phyloP scores from a whole-genome alignment of 1,139 yeast genomes.

The Hyphopichia khmerensis region DNA sequence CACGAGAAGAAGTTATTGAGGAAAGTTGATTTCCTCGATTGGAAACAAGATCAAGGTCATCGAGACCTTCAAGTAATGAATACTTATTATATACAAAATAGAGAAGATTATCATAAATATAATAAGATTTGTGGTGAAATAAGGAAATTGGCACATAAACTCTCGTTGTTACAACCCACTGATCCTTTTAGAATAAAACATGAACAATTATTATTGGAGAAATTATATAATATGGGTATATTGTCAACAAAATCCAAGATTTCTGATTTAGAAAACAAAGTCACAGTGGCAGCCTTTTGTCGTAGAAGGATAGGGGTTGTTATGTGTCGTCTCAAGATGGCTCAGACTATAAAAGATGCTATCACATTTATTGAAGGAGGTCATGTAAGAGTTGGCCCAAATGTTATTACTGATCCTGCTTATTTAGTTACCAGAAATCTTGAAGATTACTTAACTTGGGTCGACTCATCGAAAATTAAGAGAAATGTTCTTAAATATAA shows the following conservation, averaged over 20 bases:
- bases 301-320: slow-evolving; percentile 92
- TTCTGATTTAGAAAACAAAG: slow-evolving; percentile 88
- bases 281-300: slow-evolving; percentile 89
- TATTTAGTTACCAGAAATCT: slow-evolving; percentile 85
- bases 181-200: slow-evolving; percentile 87
- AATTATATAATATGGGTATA: slow-evolving; percentile 84
- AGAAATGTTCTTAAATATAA: slow-evolving; percentile 84
- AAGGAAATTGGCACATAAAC: slow-evolving; percentile 79
- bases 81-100: slow-evolving; percentile 86
- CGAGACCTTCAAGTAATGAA: slow-evolving; percentile 95
- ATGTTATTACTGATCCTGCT: slow-evolving; percentile 93
- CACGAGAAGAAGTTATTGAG: slow-evolving; percentile 87
- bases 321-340: slow-evolving; percentile 94
- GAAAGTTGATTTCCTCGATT: slow-evolving; percentile 94
- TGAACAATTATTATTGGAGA: slow-evolving; percentile 82
- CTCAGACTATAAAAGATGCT: slow-evolving; percentile 85
- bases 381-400: slow-evolving; percentile 96
- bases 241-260: slow-evolving; percentile 82
- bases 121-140: slow-evolving; percentile 90
- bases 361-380: slow-evolving; percentile 94
- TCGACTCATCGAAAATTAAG: slow-evolving; percentile 90
- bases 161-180: slow-evolving; percentile 78
- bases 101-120: slow-evolving; percentile 95
- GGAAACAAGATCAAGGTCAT: slow-evolving; percentile 96
- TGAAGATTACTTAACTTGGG: slow-evolving; percentile 99